These are phyloP conservation scores for Spizellomyces punctatus DNA, from an alignment of 192 early-diverging fungal species.

Conservation along the genomic window DNA sequence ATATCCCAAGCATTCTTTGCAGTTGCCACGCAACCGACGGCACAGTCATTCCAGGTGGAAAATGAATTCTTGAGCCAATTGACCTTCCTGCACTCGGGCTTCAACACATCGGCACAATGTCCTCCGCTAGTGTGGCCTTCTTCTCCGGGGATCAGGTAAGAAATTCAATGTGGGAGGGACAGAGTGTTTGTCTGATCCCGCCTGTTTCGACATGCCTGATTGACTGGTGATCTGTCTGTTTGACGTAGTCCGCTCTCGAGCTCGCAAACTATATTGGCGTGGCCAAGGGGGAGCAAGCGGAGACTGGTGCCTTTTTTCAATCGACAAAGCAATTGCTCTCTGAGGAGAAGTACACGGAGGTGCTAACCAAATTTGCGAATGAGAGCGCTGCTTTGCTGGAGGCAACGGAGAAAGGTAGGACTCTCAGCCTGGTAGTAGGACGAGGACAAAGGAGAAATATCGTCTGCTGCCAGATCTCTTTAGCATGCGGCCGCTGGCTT, in stretches of 20 bases:
- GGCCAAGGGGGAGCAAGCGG: constrained; percentile 54
- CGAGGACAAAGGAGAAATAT: no score
- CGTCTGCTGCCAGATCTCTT: no score
- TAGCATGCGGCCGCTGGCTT: no score
- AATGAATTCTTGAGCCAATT: no score
- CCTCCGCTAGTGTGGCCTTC: constrained; percentile 32
- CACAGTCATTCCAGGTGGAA: no score
- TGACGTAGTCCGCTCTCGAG: constrained; percentile 49
- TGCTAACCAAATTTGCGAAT: constrained; percentile 57
- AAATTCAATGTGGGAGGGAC: background rate
- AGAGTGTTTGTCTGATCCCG: no score
- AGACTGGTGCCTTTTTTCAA: constrained; percentile 36
- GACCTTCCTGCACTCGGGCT: no score
- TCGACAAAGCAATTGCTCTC: constrained; percentile 51
- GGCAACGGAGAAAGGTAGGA: constrained; percentile 60
- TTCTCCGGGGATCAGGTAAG: constrained; percentile 32
- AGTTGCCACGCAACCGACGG: no score
- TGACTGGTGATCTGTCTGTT: constrained; percentile 11
- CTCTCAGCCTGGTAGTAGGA: background rate
- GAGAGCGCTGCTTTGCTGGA: constrained; percentile 59
- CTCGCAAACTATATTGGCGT: constrained; percentile 69
- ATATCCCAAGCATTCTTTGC: no score
- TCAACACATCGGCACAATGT: constrained; percentile 3
- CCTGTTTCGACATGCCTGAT: background rate
- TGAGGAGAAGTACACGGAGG: constrained; percentile 61